phyloP scores from a whole-genome alignment of 2,329 filamentous ascomycete genomes.

The Ampelomyces quisqualis region DNA sequence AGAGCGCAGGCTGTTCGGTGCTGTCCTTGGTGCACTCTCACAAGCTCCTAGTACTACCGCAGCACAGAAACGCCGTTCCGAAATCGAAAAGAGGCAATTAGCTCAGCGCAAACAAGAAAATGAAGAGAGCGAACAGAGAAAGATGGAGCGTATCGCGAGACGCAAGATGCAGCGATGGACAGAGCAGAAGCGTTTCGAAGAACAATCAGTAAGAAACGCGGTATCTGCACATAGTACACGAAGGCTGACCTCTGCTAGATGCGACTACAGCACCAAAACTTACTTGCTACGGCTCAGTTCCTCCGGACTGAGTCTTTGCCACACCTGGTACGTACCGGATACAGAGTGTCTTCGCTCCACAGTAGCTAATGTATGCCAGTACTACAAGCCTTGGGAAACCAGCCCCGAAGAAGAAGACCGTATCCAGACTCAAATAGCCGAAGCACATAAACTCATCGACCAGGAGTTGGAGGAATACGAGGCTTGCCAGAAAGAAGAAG shows the following conservation, averaged over 20 bases:
- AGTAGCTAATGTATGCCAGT: constrained; percentile 55
- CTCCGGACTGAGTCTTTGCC: constrained; percentile 72
- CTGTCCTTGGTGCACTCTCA: constrained; percentile 73
- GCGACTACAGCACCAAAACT: constrained; percentile 69
- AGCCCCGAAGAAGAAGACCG: constrained; percentile 66
- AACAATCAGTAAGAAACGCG: constrained; percentile 63
- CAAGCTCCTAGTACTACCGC: constrained; percentile 60
- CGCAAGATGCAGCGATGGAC: constrained; percentile 61
- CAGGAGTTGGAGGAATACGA: constrained; percentile 67
- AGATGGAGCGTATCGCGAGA: constrained; percentile 64
- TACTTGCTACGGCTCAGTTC: constrained; percentile 70
- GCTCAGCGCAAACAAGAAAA: constrained; percentile 73
- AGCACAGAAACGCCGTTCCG: constrained; percentile 68
- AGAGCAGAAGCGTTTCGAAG: constrained; percentile 75
- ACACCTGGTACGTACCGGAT: constrained; percentile 62
- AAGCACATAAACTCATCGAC: constrained; percentile 63
- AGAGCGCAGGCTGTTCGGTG: constrained; percentile 82
- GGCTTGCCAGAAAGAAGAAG: constrained; percentile 37
- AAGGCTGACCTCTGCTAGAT: constrained; percentile 56
- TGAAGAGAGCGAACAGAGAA: constrained; percentile 67
- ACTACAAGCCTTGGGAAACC: constrained; percentile 81
- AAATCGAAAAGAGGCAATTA: constrained; percentile 80
- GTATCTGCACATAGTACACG: constrained; percentile 5
- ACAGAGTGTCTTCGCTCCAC: neutral
- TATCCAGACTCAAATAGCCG: constrained; percentile 69